Base-by-base conservation (phyloP, 176 grass and related monocot species). In the Thalia dealbata region DNA sequence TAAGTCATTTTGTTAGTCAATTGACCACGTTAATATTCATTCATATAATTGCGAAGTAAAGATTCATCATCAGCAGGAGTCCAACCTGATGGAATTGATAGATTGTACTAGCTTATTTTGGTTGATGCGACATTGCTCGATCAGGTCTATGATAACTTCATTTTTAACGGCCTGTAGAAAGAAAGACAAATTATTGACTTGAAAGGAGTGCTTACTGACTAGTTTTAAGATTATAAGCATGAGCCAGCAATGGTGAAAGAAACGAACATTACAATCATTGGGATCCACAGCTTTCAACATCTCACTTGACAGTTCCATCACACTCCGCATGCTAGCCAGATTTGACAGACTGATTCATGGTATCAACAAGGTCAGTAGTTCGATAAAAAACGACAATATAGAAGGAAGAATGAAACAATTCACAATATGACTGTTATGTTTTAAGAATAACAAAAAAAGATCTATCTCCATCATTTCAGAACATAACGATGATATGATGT, bases 61-160 rank as follows among this genome's bases (percentile, higher is more conserved):
- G 38, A 68, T n/a, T 68, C 14, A 1, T 21, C 7, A 68, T 27
- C 21, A 68, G n/a, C 11, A 26, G 24, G 50, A 58, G 84, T 69
- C 22, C 12, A 76, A 96, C 91, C 80, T 88, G 67, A 84, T 71
- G 68, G 81, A 83, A 76, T 64, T 86, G 70, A 96, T 84, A 21
- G 71, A 84, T 46, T 71, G 70, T 76, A 88, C 80, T 26, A 96
- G 80, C 52, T 80, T 86, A 64, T 84, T 91, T 82, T 96, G 87
- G 67, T 96, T 82, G 45, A 77, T 78, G 3, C 75, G 78, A 52
- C 91, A 96, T 54, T 91, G 91, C 29, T 50, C 59, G 18, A 86
- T 85, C 74, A 96, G 91, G 78, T 96, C 91, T 51, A 50, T 72
- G 63, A 96, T 96, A 52, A 96, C 79, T 78, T 96, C 91, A 84